phyloP scores from a whole-genome alignment of 306 rosid genomes.

The Ochetophila trinervis region DNA sequence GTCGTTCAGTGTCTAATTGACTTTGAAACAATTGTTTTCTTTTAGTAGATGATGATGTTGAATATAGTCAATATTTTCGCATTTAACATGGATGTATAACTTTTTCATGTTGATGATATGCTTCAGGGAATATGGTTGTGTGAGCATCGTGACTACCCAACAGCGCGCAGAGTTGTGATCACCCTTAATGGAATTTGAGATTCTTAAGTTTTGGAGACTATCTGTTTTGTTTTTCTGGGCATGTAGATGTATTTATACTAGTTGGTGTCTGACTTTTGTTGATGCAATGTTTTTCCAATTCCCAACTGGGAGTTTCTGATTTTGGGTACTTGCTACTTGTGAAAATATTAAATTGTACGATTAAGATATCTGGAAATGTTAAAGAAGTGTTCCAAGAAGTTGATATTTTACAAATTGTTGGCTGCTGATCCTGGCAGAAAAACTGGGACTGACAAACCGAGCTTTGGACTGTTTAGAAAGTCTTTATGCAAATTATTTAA shows the following conservation, averaged over 20 bases:
- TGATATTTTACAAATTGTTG: no score
- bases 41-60: not conserved
- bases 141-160: constrained; percentile 73
- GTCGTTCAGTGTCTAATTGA: not conserved
- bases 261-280: not conserved
- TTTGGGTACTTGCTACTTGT: no score
- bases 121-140: constrained; percentile 92
- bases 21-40: not conserved
- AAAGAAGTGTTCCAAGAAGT: no score
- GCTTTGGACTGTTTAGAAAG: no score
- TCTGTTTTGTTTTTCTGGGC: not conserved
- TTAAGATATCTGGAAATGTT: no score
- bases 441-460: no score
- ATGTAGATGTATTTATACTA: not conserved
- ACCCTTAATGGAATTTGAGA: constrained; percentile 71
- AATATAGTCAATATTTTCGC: not conserved
- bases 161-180: constrained; percentile 60
- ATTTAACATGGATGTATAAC: not conserved
- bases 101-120: constrained; percentile 4
- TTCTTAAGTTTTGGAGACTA: not conserved
- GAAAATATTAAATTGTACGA: no score
- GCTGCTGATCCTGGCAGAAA: no score
- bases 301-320: no score
- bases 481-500: no score
- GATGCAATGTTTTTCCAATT: not conserved